A percentile compares a stretch with the other conserved stretches of the same genome.
Evolutionary conservation across 192 early-diverging fungal genomes (phyloP).

Genomic region (Linnemannia hyalina): DNA sequence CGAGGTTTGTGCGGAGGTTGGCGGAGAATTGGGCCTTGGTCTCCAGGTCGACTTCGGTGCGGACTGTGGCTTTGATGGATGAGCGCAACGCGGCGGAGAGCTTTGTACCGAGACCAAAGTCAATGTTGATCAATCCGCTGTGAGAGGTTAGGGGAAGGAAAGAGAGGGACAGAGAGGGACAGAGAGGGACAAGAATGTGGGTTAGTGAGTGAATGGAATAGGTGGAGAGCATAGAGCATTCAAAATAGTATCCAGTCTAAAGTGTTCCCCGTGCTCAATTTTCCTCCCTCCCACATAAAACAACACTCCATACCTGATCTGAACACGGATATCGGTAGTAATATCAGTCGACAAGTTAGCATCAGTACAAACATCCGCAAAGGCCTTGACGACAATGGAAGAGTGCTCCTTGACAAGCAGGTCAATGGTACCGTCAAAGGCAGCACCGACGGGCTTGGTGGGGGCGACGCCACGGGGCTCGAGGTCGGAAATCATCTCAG

Average conservation of each 20-base stretch:
- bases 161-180: too few species aligned
- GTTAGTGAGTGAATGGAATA: not conserved
- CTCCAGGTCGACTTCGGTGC: not conserved
- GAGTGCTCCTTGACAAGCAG: constrained; percentile 8
- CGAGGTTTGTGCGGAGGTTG: not conserved
- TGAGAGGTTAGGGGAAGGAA: too few species aligned
- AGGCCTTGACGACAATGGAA: constrained; percentile 1
- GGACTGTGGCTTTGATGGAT: not conserved
- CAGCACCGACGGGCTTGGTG: not conserved
- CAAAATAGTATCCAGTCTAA: not conserved
- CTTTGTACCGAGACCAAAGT: not conserved
- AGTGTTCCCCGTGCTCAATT: not conserved
- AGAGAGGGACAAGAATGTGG: not conserved
- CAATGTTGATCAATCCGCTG: not conserved
- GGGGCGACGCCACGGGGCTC: not conserved
- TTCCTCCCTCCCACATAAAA: not conserved
- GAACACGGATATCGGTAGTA: not conserved
- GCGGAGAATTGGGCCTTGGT: not conserved
- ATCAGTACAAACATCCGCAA: constrained; percentile 2
- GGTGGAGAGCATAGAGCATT: not conserved
- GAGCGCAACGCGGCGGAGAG: not conserved
- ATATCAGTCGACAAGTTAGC: not conserved
- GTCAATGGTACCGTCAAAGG: not conserved
- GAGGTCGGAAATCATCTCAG: not conserved
- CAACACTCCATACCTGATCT: not conserved